These are phyloP conservation scores for Coniochaeta pulveracea DNA, from an alignment of 2,329 filamentous ascomycete genomes.

Conservation along the genomic window DNA sequence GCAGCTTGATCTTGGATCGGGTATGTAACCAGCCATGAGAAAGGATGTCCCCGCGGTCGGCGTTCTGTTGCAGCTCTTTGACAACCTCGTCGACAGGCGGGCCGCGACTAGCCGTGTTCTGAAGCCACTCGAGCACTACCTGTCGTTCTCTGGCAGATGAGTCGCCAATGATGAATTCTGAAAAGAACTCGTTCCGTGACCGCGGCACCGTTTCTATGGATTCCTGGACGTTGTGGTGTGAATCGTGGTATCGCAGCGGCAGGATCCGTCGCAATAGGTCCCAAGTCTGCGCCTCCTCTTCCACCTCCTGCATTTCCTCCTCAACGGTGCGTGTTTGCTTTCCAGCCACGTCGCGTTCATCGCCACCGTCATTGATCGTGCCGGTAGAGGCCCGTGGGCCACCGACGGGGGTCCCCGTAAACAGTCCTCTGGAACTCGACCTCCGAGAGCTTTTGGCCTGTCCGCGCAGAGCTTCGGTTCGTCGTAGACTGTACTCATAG, in stretches of 20 bases:
- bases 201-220: constrained; percentile 11
- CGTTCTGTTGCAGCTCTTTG: constrained; percentile 61
- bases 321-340: too few species aligned
- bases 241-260: constrained; percentile 50
- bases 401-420: constrained; percentile 22
- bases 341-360: constrained; percentile 19
- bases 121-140: constrained; percentile 76
- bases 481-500: constrained; percentile 40
- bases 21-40: constrained; percentile 89
- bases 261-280: constrained; percentile 69
- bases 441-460: neutral
- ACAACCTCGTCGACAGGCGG: constrained; percentile 68
- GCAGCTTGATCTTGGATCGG: constrained; percentile 76
- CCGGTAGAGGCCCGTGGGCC: constrained; percentile 32
- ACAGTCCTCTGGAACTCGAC: constrained; percentile 23
- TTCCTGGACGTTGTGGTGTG: constrained; percentile 1
- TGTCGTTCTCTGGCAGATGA: constrained; percentile 66
- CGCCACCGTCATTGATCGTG: constrained; percentile 44
- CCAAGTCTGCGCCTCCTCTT: constrained; percentile 86
- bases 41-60: constrained; percentile 71
- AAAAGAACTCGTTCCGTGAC: constrained; percentile 36
- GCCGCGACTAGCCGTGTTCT: constrained; percentile 59
- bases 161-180: constrained; percentile 65
- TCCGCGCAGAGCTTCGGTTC: constrained; percentile 25
- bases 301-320: constrained; percentile 52